These are phyloP conservation scores for Physcomitrellopsis africana DNA, from an alignment of 225 moss, liverwort and hornwort species.

Conservation along the genomic window DNA sequence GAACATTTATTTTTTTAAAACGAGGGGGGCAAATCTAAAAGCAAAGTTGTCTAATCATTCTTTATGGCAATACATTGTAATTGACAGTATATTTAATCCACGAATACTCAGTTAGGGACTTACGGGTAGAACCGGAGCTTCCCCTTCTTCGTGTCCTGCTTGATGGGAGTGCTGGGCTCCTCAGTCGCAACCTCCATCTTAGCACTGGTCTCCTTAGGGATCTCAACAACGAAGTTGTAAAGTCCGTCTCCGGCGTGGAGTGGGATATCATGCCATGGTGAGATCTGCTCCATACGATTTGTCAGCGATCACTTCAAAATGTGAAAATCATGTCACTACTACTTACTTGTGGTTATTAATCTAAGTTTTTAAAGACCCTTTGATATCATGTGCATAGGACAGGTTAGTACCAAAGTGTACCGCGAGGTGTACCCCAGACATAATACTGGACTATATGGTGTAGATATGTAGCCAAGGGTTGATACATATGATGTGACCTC, in stretches of 20 bases:
- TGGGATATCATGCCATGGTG: conserved; percentile 87
- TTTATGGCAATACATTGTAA: no score
- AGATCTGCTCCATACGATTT: conserved; percentile 46
- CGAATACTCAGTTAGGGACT: not conserved
- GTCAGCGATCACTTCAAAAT: not conserved
- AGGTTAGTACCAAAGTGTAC: no score
- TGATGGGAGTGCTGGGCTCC: conserved; percentile 85
- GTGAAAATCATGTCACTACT: not conserved
- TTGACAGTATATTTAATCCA: not conserved
- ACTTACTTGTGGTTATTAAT: no score
- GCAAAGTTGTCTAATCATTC: not conserved
- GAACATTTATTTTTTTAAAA: not conserved
- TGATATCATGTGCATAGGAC: no score
- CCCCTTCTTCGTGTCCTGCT: conserved; percentile 78
- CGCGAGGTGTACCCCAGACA: no score
- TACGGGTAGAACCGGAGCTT: conserved; percentile 81
- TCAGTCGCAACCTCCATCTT: conserved; percentile 84
- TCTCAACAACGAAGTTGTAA: conserved; percentile 78
- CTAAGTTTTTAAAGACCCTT: no score
- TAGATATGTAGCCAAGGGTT: no score
- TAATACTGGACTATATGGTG: no score
- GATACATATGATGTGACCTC: no score
- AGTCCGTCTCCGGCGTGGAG: conserved; percentile 76
- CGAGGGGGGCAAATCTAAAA: not conserved
- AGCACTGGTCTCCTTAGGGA: conserved; percentile 83